Conservation (phyloP, 495 filamentous ascomycete species). For the Corynascus novoguineensis region DNA sequence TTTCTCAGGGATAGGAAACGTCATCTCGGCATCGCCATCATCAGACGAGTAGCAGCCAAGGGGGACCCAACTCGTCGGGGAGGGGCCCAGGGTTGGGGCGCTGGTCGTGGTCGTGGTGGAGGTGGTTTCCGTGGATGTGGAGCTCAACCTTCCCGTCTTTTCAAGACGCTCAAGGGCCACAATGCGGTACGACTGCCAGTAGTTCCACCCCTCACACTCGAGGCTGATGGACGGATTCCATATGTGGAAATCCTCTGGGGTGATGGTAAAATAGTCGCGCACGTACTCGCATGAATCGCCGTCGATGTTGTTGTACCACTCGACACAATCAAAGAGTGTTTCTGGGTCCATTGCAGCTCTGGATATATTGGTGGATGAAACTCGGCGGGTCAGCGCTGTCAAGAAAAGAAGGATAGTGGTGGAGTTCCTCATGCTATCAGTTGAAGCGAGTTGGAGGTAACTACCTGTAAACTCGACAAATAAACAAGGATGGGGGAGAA, state of each 20-base stretch:
- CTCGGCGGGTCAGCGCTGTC: too few relatives aligned
- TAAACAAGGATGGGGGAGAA: too few relatives aligned
- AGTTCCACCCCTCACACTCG: conserved; percentile 18
- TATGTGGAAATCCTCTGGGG: conserved; percentile 15
- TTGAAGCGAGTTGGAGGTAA: neutral
- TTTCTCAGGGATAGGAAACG: conserved; percentile 14
- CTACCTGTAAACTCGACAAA: too few relatives aligned
- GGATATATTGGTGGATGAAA: neutral
- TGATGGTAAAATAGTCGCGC: conserved; percentile 11
- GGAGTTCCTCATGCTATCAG: neutral
- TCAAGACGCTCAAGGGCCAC: conserved; percentile 9
- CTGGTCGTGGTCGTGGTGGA: conserved; percentile 4
- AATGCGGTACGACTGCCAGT: conserved; percentile 21
- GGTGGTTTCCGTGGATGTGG: conserved; percentile 1
- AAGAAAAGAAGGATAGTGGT: neutral
- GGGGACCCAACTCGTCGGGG: conserved; percentile 16
- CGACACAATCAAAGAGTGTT: conserved; percentile 10
- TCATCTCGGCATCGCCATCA: conserved; percentile 9
- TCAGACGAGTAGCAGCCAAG: conserved; percentile 23
- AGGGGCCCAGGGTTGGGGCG: conserved; percentile 12
- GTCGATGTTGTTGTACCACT: conserved; percentile 18
- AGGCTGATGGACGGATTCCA: conserved; percentile 23
- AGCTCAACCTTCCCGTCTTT: neutral
- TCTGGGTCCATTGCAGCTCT: neutral
- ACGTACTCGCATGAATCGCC: conserved; percentile 14